Base-by-base conservation (phyloP, 331 rosid species). In the Acacia pycnantha region DNA sequence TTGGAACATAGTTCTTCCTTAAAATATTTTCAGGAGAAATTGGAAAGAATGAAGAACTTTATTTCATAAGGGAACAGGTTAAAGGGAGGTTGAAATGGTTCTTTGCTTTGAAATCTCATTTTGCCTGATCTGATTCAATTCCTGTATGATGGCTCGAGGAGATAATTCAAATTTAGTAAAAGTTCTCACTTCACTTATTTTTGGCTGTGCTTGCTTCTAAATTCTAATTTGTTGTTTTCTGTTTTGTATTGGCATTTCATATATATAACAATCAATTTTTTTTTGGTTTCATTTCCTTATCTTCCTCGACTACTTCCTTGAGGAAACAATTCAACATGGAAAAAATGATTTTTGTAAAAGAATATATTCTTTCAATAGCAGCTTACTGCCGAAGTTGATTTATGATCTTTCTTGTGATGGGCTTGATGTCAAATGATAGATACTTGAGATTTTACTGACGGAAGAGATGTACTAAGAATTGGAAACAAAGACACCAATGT, bases 401-500 rank as follows among this genome's bases (percentile, higher is more conserved):
- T 31, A 33, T 53, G 61, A 74, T 82, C 73, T 81, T 86, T 46
- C 53, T 70, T 68, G 35, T 47, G 73, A 79, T 33, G 74, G 76
- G 58, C 14, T 47, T 16, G 56, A 75, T 15, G 81, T 53, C 74
- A 70, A 68, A 73, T 77, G 64, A 50, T 7, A 31, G 41, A 13
- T 66, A 22, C 51, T 62, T 54, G 70, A 37, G 61, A 74, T 41
- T 12, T 69, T 77, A 77, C 43, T 70, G 79, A 61, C 27, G 68
- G 65, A 77, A 46, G 75, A 77, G 27, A 37, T 86, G 48, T 74
- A 16, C 82, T 90, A 90, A 65, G 91, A 84, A 72, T 64, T 91
- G 15, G 98, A 90, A 83, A 92, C 92, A 79, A 86, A 89, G 78
- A 90, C 88, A 53, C 99, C 99, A 11, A 95, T 88, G 72, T 92